Percentiles rank a stretch among this genome's conserved stretches.
These are phyloP conservation scores for Phytophthora megakarya DNA, from an alignment of 352 stramenopile species.

Conservation along the genomic window DNA sequence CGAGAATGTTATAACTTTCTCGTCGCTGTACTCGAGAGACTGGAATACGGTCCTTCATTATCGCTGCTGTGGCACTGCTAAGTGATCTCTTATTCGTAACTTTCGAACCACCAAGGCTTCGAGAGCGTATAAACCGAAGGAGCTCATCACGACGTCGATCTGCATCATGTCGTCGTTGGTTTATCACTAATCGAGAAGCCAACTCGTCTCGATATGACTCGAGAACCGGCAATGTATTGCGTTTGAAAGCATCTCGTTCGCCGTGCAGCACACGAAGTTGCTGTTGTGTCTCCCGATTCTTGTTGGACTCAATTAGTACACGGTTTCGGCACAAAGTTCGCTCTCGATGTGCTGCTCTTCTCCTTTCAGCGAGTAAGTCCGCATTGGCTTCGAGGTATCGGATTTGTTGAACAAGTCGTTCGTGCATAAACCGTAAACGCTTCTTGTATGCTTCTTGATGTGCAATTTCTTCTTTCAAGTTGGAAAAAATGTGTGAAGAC, in stretches of 20 bases:
- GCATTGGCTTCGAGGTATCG: slow-evolving; percentile 47
- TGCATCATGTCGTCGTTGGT: slow-evolving; percentile 43
- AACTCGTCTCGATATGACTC: slow-evolving; percentile 58
- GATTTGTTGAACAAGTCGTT: slow-evolving; percentile 42
- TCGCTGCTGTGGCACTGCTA: slow-evolving; percentile 13
- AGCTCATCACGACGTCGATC: slow-evolving; percentile 57
- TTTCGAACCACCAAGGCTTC: slow-evolving; percentile 11
- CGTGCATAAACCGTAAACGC: slow-evolving; percentile 50
- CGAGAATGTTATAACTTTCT: slow-evolving; percentile 39
- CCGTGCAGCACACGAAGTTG: slow-evolving; percentile 33
- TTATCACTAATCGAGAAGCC: slow-evolving; percentile 46
- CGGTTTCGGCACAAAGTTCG: slow-evolving; percentile 42
- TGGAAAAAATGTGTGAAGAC: slow-evolving; percentile 8
- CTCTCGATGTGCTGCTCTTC: slow-evolving; percentile 33
- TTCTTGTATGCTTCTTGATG: slow-evolving; percentile 65
- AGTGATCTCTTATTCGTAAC: slow-evolving; percentile 9
- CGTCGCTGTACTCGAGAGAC: slow-evolving; percentile 20
- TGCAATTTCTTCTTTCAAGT: slow-evolving; percentile 49
- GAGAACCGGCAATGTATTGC: slow-evolving; percentile 42
- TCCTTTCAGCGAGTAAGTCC: slow-evolving; percentile 37
- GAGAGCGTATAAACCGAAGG: slow-evolving; percentile 49
- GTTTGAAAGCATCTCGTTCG: slow-evolving; percentile 33
- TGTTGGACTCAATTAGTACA: slow-evolving; percentile 44
- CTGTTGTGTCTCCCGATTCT: slow-evolving; percentile 34
- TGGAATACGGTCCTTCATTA: slow-evolving; percentile 15